phyloP scores from a whole-genome alignment of 2,329 filamentous ascomycete genomes.

The Zasmidium citrigriseum region DNA sequence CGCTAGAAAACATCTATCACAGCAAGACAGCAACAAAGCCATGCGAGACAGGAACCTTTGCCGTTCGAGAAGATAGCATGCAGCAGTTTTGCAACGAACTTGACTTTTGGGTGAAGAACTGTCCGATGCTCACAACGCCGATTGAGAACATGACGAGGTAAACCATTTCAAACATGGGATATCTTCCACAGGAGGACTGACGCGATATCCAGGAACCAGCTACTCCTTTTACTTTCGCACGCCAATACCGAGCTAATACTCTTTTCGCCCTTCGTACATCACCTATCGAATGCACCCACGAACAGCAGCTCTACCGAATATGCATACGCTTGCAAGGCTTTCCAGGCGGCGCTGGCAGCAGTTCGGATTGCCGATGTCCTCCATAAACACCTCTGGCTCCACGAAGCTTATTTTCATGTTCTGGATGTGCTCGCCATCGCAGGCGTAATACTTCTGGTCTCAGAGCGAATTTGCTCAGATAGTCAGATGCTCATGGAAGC shows the following conservation, averaged over 20 bases:
- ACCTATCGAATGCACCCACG: slow-evolving; percentile 7
- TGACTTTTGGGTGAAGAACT: slow-evolving; percentile 13
- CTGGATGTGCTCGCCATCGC: slow-evolving; percentile 20
- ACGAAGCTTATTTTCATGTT: slow-evolving; percentile 19
- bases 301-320: slow-evolving; percentile 3
- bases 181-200: slow-evolving; percentile 1
- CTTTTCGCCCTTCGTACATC: slow-evolving; percentile 21
- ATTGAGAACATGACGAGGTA: slow-evolving; percentile 19
- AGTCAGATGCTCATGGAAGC: slow-evolving; percentile 9
- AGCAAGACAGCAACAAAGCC: not conserved
- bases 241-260: slow-evolving; percentile 19
- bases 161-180: not conserved
- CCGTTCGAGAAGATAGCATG: slow-evolving; percentile 7
- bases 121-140: slow-evolving; percentile 9
- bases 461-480: slow-evolving; percentile 14
- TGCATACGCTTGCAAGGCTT: slow-evolving; percentile 10
- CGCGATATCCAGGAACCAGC: slow-evolving; percentile 13
- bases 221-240: slow-evolving; percentile 17
- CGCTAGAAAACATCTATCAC: slow-evolving; percentile 7
- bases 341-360: slow-evolving; percentile 18
- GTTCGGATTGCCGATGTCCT: slow-evolving; percentile 18
- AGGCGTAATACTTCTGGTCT: slow-evolving; percentile 14
- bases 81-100: slow-evolving; percentile 11
- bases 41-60: slow-evolving; percentile 2
- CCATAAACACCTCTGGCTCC: slow-evolving; percentile 15